These are phyloP conservation scores for Fusarium sp. DNA, from an alignment of 2,329 filamentous ascomycete species.

Conservation along the genomic window DNA sequence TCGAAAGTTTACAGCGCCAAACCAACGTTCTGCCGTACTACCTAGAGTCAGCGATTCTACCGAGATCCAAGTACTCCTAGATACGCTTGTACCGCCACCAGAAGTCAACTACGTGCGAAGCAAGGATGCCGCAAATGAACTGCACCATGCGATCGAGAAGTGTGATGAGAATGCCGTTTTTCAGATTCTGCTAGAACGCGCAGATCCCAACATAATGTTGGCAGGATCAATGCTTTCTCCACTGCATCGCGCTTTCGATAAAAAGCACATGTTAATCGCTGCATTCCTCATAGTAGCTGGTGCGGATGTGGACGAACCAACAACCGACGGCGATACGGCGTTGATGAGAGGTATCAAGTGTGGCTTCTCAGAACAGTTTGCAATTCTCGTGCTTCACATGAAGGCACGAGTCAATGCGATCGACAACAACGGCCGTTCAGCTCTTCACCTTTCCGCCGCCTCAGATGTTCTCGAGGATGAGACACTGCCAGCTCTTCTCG, in stretches of 20 bases:
- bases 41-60: slow-evolving; percentile 48
- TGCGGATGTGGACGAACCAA: slow-evolving; percentile 47
- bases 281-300: slow-evolving; percentile 48
- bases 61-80: slow-evolving; percentile 47
- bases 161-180: slow-evolving; percentile 46
- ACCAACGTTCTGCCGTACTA: slow-evolving; percentile 40
- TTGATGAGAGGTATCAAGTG: slow-evolving; percentile 48
- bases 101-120: slow-evolving; percentile 39
- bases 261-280: slow-evolving; percentile 45
- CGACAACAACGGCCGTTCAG: slow-evolving; percentile 45
- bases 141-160: slow-evolving; percentile 45
- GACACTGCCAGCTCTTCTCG: slow-evolving; percentile 42
- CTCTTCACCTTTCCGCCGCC: slow-evolving; percentile 47
- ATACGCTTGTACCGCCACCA: slow-evolving; percentile 46
- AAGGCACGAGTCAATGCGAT: slow-evolving; percentile 43
- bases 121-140: slow-evolving; percentile 39
- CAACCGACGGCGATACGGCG: slow-evolving; percentile 45
- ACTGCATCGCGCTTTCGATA: slow-evolving; percentile 46
- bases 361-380: slow-evolving; percentile 48
- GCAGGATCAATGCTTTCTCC: slow-evolving; percentile 47
- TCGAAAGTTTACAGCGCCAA: slow-evolving; percentile 43
- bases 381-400: slow-evolving; percentile 44
- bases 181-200: slow-evolving; percentile 43
- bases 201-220: slow-evolving; percentile 46
- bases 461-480: slow-evolving; percentile 48